Conservation (phyloP, 352 stramenopile genomes). For the Aphanomyces invadans region DNA sequence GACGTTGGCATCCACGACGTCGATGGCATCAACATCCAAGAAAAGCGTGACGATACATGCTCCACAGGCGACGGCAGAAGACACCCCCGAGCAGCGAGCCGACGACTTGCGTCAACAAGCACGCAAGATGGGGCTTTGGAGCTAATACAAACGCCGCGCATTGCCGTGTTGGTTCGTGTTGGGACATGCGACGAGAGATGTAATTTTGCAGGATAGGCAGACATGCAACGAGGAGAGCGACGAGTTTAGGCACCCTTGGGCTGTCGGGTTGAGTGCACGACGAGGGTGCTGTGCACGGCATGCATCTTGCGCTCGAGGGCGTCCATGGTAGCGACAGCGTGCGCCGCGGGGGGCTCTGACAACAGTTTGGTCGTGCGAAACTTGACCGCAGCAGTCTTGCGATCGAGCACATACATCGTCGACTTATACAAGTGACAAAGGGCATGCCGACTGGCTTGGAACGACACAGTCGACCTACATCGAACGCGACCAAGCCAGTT, state of each 20-base stretch:
- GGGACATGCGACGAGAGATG: too few species aligned
- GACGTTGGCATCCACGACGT: neutral
- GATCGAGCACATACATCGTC: neutral
- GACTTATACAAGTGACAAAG: neutral
- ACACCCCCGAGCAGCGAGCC: neutral
- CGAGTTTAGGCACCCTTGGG: neutral
- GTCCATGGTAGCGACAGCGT: neutral
- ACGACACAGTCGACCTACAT: slow-evolving; percentile 3
- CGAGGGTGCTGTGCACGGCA: neutral
- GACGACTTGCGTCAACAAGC: slow-evolving; percentile 18
- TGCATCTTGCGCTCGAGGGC: slow-evolving; percentile 18
- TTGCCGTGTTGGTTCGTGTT: neutral
- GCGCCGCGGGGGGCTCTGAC: neutral
- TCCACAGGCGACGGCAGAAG: neutral
- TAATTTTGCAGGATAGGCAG: too few species aligned
- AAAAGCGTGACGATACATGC: slow-evolving; percentile 14
- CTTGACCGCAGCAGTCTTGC: neutral
- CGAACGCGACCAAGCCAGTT: too few species aligned
- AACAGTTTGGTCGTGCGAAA: neutral
- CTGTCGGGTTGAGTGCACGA: neutral
- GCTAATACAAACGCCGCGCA: neutral
- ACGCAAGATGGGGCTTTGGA: slow-evolving; percentile 15
- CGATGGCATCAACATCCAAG: neutral
- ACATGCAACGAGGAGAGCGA: too few species aligned
- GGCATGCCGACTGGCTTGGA: neutral